Base-by-base conservation (phyloP, 495 filamentous ascomycete genomes). In the Penicillium odoratum region DNA sequence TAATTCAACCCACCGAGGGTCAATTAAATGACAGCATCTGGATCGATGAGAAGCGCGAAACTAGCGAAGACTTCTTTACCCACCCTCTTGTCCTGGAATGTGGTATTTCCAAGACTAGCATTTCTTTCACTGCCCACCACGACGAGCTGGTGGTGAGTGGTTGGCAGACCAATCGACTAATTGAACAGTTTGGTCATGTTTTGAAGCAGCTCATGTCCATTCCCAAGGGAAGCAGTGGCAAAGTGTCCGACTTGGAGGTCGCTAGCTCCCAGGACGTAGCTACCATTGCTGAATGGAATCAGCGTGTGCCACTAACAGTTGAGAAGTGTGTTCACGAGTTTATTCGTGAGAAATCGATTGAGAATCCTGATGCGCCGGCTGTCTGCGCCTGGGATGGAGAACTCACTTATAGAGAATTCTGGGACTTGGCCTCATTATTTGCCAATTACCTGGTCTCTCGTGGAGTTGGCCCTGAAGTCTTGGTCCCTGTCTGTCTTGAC, bases 401-500 rank as follows among this genome's bases (percentile, higher is more conserved):
- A n/a, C 58, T 79, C 7, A 70, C 69, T 1, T 80, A 79, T 57
- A 48, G 53, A 28, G 66, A 80, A 33, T 62, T 78, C 30, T 67
- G 70, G 49, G 46, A 68, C 1, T 56, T 71, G n/a, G 69, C 74
- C 6, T 69, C 72, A 5, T 64, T 62, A 1, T 73, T 79, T 21
- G 74, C 75, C 8, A 60, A 57, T 6, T 71, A 78, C 45, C 63
- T 82, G 0, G 55, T 62, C 2, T 69, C 67, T 21, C 74, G 81
- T 7, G 83, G 83, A 29, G 73, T 86, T 43, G 67, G 62, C 3
- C 72, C 70, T 4, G 81, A 82, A 29, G 68, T 64, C 0, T 51
- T 84, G 2, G 80, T 88, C 3, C 84, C 83, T 3, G 59, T 88
- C 0, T 85, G 78, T 55, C 73, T 86, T 28, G 76, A 82, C 45